Base-by-base conservation (phyloP, 1,284 basidiomycete genomes). In the Ustilago trichophora region DNA sequence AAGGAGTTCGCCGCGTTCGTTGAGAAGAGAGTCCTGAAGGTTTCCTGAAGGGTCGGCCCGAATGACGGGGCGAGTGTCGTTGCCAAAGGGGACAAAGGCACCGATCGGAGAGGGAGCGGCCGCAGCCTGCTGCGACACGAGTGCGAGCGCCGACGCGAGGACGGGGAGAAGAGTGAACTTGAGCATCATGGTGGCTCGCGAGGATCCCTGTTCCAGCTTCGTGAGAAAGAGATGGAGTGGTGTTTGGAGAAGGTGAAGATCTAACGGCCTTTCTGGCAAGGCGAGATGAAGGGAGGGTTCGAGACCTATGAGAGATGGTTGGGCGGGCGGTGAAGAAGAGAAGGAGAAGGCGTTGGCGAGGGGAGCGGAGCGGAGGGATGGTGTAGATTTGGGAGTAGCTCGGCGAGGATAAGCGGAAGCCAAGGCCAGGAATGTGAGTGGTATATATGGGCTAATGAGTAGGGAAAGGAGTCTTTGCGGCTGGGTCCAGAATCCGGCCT, bases 21-120 rank as follows among this genome's bases (percentile, higher is more conserved):
- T 32, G 19, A 66, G 42, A 21, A 71, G 49, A 15, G 63, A 57
- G 31, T 60, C 68, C n/a, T 58, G 48, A 6, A 71, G 43, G 29
- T 51, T 35, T 7, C 68, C 68, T 2, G 33, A 40, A 10, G 26
- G 12, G 19, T 62, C 44, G 26, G 63, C 68, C 10, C 58, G 53
- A 24, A 71, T 51, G 19, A 66, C 58, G 25, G 67, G 67, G 3
- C 57, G 45, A 25, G 62, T 57, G 32, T 71, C 63, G 29, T 71
- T 48, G 22, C 59, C 59, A 29, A 41, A 15, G 6, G 57, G 31
- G 1, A 48, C 37, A 44, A 59, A 57, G 32, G 22, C 51, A 7
- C 51, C 55, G 18, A 65, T 25, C 18, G 49, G 46, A 32, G 59
- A 33, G 18, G 65, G 51, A 22, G 54, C 53, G 4, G 58, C 57